Conservation (phyloP, 352 stramenopile genomes). For the Globisporangium camurandrum region DNA sequence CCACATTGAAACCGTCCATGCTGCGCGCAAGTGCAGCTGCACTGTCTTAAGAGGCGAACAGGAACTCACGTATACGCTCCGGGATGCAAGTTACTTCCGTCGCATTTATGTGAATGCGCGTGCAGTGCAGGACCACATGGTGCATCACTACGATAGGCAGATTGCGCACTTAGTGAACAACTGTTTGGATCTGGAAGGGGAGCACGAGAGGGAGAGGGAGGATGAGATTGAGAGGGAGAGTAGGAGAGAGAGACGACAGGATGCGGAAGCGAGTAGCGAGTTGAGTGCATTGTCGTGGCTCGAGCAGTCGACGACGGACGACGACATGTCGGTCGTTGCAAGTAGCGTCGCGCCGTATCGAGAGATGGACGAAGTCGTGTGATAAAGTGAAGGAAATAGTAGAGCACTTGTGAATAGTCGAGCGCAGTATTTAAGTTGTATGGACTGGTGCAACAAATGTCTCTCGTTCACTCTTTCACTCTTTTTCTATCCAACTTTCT, state of each 20-base stretch:
- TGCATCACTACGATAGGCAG: slow-evolving; percentile 78
- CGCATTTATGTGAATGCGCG: slow-evolving; percentile 58
- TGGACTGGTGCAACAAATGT: no score
- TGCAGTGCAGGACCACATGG: slow-evolving; percentile 63
- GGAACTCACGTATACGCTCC: slow-evolving; percentile 61
- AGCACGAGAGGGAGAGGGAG: not conserved
- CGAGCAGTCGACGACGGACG: slow-evolving; percentile 13
- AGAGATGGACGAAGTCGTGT: slow-evolving; percentile 31
- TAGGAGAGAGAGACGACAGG: not conserved
- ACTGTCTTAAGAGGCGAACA: slow-evolving; percentile 59
- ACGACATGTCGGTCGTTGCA: slow-evolving; percentile 9
- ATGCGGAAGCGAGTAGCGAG: slow-evolving; percentile 11
- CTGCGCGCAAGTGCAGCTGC: slow-evolving; percentile 51
- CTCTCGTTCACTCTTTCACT: no score
- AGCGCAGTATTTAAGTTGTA: no score
- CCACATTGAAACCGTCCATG: slow-evolving; percentile 53
- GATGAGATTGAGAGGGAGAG: not conserved
- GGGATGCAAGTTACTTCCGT: slow-evolving; percentile 59
- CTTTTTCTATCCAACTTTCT: no score
- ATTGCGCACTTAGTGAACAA: slow-evolving; percentile 48
- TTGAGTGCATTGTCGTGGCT: slow-evolving; percentile 18
- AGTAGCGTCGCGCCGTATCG: slow-evolving; percentile 24
- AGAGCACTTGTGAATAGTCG: no score
- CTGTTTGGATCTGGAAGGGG: slow-evolving; percentile 46
- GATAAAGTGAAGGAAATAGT: no score